Conservation (phyloP, 2,329 filamentous ascomycete genomes). For the Mycosphaerella sp. region DNA sequence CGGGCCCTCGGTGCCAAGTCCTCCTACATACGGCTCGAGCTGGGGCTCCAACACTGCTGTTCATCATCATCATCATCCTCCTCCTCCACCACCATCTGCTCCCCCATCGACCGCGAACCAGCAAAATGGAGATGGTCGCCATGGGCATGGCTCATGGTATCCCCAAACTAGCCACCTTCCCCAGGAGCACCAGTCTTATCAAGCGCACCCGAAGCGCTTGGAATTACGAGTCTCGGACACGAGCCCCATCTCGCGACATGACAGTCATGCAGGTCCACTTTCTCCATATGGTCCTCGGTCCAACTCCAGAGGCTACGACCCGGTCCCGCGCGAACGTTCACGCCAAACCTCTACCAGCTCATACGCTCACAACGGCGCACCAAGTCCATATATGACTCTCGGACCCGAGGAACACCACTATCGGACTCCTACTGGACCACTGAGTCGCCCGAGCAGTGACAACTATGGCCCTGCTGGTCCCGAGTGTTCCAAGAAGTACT, state of each 20-base stretch:
- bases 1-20: slow-evolving; percentile 11
- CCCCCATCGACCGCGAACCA: slow-evolving; percentile 10
- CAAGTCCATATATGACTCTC: slow-evolving; percentile 24
- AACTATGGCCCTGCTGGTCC: slow-evolving; percentile 17
- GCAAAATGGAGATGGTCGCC: slow-evolving; percentile 17
- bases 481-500: slow-evolving; percentile 29
- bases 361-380: slow-evolving; percentile 22
- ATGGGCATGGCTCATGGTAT: slow-evolving; percentile 18
- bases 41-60: slow-evolving; percentile 13
- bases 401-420: slow-evolving; percentile 22
- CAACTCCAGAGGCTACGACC: slow-evolving; percentile 22
- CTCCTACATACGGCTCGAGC: slow-evolving; percentile 11
- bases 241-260: slow-evolving; percentile 23
- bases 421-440: slow-evolving; percentile 13
- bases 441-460: slow-evolving; percentile 17
- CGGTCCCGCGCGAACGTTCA: slow-evolving; percentile 18
- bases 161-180: slow-evolving; percentile 22
- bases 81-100: slow-evolving; percentile 1
- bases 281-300: slow-evolving; percentile 24
- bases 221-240: slow-evolving; percentile 30
- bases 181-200: slow-evolving; percentile 17
- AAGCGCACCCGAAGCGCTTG: slow-evolving; percentile 17
- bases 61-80: not conserved
- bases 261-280: slow-evolving; percentile 16
- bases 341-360: slow-evolving; percentile 22